Evolutionary conservation across 192 early-diverging fungal species (phyloP).

Genomic region (Rhizophagus sp.): DNA sequence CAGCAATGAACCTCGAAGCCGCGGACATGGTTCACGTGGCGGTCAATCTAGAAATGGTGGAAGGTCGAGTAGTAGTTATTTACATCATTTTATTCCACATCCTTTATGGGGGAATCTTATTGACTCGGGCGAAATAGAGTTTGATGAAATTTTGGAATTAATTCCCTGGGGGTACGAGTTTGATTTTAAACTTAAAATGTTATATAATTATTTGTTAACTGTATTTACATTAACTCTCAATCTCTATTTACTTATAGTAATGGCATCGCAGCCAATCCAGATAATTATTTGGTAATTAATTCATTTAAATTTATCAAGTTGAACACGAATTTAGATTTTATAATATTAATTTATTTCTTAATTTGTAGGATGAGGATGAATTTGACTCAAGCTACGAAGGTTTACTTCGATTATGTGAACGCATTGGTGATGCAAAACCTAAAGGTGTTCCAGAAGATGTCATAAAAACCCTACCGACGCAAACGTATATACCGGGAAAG

Average conservation of each 20-base stretch:
- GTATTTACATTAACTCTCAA: background rate
- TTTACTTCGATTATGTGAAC: conserved; percentile 34
- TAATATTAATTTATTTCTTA: background rate
- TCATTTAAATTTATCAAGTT: background rate
- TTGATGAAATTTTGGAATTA: conserved; percentile 26
- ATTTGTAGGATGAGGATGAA: conserved; percentile 38
- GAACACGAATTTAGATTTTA: background rate
- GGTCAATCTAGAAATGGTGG: conserved; percentile 20
- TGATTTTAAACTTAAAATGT: background rate
- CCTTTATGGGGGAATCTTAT: conserved; percentile 27
- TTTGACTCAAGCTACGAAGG: conserved; percentile 40
- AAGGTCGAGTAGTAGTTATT: conserved; percentile 4
- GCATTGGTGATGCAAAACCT: conserved; percentile 39
- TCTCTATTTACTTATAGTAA: background rate
- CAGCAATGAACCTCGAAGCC: conserved; percentile 7
- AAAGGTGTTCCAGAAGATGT: conserved; percentile 32
- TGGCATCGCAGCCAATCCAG: conserved; percentile 31
- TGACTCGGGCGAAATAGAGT: conserved; percentile 20
- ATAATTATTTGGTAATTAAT: conserved; percentile 28
- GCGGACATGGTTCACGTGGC: background rate
- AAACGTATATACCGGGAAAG: conserved; percentile 8
- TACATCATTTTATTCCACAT: conserved; percentile 29
- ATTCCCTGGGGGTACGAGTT: conserved; percentile 11
- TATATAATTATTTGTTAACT: background rate
- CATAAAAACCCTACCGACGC: conserved; percentile 18